phyloP scores from a whole-genome alignment of 352 stramenopile species.

The Globisporangium carolinianum region DNA sequence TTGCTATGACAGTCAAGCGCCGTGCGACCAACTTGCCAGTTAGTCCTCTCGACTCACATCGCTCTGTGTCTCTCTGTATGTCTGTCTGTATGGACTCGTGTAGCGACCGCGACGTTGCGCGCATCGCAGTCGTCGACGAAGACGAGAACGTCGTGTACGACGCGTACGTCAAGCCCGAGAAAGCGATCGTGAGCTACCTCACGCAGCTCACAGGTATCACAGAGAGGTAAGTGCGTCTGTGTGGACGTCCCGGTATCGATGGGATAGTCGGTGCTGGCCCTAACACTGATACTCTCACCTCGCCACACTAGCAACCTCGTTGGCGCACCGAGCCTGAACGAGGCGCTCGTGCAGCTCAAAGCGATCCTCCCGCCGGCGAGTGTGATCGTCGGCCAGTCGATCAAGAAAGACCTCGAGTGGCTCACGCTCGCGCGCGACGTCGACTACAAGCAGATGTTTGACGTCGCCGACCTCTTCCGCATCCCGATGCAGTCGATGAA shows the following conservation, averaged over 20 bases:
- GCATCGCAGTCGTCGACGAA: conserved; percentile 87
- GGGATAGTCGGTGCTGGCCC: not conserved
- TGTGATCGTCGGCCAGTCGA: conserved; percentile 90
- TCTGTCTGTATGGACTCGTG: not conserved
- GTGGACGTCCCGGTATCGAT: no score
- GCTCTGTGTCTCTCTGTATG: not conserved
- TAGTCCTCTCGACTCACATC: not conserved
- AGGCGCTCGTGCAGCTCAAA: conserved; percentile 75
- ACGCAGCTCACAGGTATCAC: conserved; percentile 87
- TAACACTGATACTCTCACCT: not conserved
- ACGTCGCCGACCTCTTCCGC: conserved; percentile 81
- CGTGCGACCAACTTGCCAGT: no score
- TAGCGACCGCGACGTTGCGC: conserved; percentile 85
- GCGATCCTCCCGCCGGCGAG: conserved; percentile 65
- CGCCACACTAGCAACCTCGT: conserved; percentile 40
- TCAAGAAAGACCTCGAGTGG: conserved; percentile 92
- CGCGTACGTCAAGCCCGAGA: conserved; percentile 81
- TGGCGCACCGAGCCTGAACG: conserved; percentile 53
- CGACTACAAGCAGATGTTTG: conserved; percentile 85
- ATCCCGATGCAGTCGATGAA: conserved; percentile 70
- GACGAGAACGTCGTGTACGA: conserved; percentile 85
- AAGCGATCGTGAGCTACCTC: conserved; percentile 87
- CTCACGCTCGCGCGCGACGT: conserved; percentile 69
- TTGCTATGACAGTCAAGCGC: not conserved
- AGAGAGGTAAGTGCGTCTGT: conserved; percentile 34